Evolutionary conservation across 306 rosid species (phyloP), one percentile per base, ranked within the genome.

Genomic region (Hippophae rhamnoides): DNA sequence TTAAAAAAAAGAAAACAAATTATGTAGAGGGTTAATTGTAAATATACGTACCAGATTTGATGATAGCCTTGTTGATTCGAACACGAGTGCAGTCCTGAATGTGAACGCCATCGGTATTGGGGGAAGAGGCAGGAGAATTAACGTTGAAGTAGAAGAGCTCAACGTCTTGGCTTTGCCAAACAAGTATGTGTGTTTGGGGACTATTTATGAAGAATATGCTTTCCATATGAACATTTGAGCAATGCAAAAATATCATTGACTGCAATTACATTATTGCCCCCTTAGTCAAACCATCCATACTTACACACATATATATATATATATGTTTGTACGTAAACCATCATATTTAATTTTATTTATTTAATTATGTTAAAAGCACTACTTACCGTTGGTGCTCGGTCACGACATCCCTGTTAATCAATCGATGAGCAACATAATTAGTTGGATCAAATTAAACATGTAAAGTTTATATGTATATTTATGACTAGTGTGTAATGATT

Each of bases 61-160:
- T 56, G 5, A 42, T 54, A 51, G 57, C 42, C 13, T 70, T 41
- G 7, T 11, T 40, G 46, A 70, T 62, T 8, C 3, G 9, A 12
- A 63, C 60, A 11, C 52, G 8, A 6, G 64, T n/a, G 2, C 55
- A 18, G 26, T 51, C 6, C 43, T 18, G 2, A 7, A 71, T 14
- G 41, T 65, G 44, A 40, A 71, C 42, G 38, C 71, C 76, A 41
- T 71, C 76, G 6, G 71, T 71, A 38, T 71, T 71, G 65, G 76
- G 76, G 64, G 71, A 64, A 7, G 13, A 31, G 8, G 42, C 53
- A 5, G 76, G 76, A 13, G 71, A 63, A 0, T 9, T 4, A 25
- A 60, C 50, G 8, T 27, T 27, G 8, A 61, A 8, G 42, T 9
- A 59, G 41, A 14, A 7, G 18, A 65, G 58, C 3, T 60, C 43